phyloP scores from a whole-genome alignment of 2,329 filamentous ascomycete genomes.

The Stachybotrys elegans region DNA sequence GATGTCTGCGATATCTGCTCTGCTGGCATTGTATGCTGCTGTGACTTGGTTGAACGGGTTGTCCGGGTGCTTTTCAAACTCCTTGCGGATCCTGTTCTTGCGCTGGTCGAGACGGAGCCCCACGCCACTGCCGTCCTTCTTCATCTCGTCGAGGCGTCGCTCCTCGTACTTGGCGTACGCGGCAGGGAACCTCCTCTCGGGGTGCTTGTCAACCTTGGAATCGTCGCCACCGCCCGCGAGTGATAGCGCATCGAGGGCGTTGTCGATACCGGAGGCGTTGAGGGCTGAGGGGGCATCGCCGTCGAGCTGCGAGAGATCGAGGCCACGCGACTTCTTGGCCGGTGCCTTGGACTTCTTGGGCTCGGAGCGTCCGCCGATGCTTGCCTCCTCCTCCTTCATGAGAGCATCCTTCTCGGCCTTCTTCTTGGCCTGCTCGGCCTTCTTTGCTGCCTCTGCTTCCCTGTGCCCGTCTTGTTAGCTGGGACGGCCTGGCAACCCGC shows the following conservation, averaged over 20 bases:
- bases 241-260: conserved; percentile 81
- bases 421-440: conserved; percentile 81
- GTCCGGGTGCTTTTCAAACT: conserved; percentile 91
- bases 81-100: conserved; percentile 77
- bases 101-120: conserved; percentile 79
- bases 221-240: conserved; percentile 52
- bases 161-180: conserved; percentile 82
- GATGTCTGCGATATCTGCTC: conserved; percentile 68
- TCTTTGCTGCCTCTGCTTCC: conserved; percentile 51
- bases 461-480: conserved; percentile 13
- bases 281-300: conserved; percentile 56
- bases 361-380: conserved; percentile 47
- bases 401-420: conserved; percentile 89
- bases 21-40: conserved; percentile 70
- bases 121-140: conserved; percentile 65
- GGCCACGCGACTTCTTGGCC: conserved; percentile 64
- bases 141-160: conserved; percentile 76
- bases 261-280: conserved; percentile 85
- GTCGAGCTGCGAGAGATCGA: conserved; percentile 74
- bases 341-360: conserved; percentile 66
- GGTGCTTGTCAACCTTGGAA: conserved; percentile 78
- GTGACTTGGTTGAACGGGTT: conserved; percentile 91
- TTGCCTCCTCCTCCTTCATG: conserved; percentile 75
- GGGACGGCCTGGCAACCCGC: conserved; percentile 3
- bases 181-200: conserved; percentile 81